These are phyloP conservation scores for Andrographis paniculata DNA, from an alignment of 305 asterid species.

Conservation along the genomic window DNA sequence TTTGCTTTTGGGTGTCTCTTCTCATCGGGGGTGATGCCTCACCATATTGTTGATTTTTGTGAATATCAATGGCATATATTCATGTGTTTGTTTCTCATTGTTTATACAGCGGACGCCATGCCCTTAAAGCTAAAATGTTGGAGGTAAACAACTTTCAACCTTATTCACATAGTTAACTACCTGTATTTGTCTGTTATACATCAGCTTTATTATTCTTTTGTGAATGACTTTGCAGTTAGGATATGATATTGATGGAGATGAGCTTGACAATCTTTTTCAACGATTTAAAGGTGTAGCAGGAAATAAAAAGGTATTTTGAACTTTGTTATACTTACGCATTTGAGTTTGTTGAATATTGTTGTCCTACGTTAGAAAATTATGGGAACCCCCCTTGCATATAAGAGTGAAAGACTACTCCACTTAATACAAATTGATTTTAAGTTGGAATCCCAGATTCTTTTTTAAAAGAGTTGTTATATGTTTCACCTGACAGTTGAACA, in stretches of 20 bases:
- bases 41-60: slow-evolving; percentile 6
- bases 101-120: slow-evolving; percentile 87
- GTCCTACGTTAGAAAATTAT: no score
- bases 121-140: slow-evolving; percentile 76
- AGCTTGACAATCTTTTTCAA: slow-evolving; percentile 80
- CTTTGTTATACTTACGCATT: slow-evolving; percentile 3
- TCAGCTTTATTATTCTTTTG: not conserved
- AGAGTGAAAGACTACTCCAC: no score
- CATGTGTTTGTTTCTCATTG: slow-evolving; percentile 8
- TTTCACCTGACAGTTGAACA: no score
- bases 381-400: no score
- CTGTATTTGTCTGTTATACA: not conserved
- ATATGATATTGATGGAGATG: slow-evolving; percentile 68
- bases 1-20: no score
- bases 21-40: not conserved
- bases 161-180: slow-evolving; percentile 3
- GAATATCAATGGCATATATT: not conserved
- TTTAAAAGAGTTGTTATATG: no score
- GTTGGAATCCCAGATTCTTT: no score
- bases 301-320: slow-evolving; percentile 65
- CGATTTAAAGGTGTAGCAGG: slow-evolving; percentile 95
- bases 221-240: slow-evolving; percentile 59
- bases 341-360: no score
- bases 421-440: no score
- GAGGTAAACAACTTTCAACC: slow-evolving; percentile 45